phyloP scores from a whole-genome alignment of 2,329 filamentous ascomycete species.

The Aspergillus quadricinctus region DNA sequence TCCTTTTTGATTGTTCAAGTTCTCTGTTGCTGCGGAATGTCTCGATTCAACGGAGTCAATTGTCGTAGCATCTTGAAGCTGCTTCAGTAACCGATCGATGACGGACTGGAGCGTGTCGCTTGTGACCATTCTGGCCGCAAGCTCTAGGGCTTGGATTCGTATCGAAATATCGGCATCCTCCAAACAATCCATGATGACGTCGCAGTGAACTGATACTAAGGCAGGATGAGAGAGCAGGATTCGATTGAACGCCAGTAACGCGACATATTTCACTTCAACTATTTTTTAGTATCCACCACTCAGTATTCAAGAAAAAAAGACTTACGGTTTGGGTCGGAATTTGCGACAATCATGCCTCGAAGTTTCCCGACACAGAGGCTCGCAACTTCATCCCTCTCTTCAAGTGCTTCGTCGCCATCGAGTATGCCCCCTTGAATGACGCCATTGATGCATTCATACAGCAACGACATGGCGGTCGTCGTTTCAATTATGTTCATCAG shows the following conservation, averaged over 20 bases:
- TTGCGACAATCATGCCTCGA: conserved; percentile 86
- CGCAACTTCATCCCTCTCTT: conserved; percentile 87
- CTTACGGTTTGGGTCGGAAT: conserved; percentile 89
- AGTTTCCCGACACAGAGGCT: conserved; percentile 88
- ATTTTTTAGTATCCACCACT: neutral
- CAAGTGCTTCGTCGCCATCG: conserved; percentile 71
- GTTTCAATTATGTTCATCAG: conserved; percentile 90
- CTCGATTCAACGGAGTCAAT: conserved; percentile 4
- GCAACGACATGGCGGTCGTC: conserved; percentile 92
- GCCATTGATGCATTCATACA: conserved; percentile 98
- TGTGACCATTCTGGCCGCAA: conserved; percentile 91
- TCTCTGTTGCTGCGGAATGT: neutral
- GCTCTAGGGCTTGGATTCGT: conserved; percentile 81
- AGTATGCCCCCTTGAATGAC: conserved; percentile 96
- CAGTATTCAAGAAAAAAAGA: conserved; percentile 13
- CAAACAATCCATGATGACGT: conserved; percentile 93
- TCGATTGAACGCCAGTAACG: conserved; percentile 88
- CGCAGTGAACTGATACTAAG: conserved; percentile 86
- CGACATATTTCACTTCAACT: conserved; percentile 84
- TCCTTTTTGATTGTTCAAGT: neutral
- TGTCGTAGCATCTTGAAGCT: conserved; percentile 54
- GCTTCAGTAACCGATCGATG: conserved; percentile 80
- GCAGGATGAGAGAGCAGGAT: conserved; percentile 85
- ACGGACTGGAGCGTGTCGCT: conserved; percentile 78
- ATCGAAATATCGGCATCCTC: conserved; percentile 96